phyloP scores from a whole-genome alignment of 768 basidiomycete genomes.

The Phlebiopsis flavidoalba region DNA sequence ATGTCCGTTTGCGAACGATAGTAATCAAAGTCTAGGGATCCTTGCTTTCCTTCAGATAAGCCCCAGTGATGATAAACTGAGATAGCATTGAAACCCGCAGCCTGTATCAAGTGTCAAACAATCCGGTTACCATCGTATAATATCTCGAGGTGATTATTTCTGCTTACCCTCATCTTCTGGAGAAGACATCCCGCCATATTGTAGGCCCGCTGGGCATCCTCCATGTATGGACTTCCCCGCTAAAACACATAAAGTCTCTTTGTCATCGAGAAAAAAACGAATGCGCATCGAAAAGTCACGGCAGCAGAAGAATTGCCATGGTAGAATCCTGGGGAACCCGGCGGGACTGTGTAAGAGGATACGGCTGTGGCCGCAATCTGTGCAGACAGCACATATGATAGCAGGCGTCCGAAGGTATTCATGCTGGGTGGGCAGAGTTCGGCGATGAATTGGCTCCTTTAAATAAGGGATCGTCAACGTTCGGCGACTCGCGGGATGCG shows the following conservation, averaged over 20 bases:
- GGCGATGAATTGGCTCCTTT: neutral
- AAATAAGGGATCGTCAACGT: neutral
- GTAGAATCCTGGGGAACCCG: constrained; percentile 21
- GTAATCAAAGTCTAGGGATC: constrained; percentile 14
- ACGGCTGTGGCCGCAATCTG: constrained; percentile 1
- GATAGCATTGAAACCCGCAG: constrained; percentile 20
- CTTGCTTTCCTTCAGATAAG: constrained; percentile 15
- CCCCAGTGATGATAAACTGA: constrained; percentile 20
- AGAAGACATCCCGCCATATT: constrained; percentile 21
- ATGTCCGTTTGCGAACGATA: constrained; percentile 15
- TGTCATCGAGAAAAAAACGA: constrained; percentile 19
- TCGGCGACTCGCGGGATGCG: neutral
- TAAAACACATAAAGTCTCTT: constrained; percentile 18
- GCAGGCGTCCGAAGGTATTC: constrained; percentile 1
- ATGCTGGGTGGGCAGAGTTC: constrained; percentile 1
- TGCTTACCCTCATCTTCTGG: constrained; percentile 20
- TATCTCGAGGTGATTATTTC: neutral
- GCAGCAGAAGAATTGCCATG: constrained; percentile 22
- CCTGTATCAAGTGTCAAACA: constrained; percentile 6
- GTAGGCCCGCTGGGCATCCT: constrained; percentile 16
- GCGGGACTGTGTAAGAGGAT: constrained; percentile 15
- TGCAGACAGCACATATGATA: constrained; percentile 1
- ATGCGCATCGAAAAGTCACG: constrained; percentile 21
- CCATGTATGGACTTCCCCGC: constrained; percentile 22
- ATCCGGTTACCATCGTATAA: neutral